Evolutionary conservation across 2,329 filamentous ascomycete species (phyloP), one percentile per base, ranked within the genome.

Genomic region (Colletotrichum musae): DNA sequence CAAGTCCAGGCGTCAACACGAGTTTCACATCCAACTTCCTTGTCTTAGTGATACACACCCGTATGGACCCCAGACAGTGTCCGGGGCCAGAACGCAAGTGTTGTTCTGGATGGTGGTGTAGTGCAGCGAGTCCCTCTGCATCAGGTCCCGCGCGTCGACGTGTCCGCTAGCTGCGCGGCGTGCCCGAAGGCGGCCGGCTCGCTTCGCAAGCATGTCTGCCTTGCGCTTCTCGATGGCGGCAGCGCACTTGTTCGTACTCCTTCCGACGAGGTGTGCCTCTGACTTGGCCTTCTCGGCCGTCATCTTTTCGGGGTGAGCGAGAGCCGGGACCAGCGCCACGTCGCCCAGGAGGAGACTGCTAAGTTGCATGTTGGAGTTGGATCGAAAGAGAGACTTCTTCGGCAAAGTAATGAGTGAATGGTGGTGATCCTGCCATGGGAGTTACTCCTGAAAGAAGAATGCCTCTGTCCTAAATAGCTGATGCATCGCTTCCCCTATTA

Each of bases 231-330:
- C 72, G 9, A 83, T 75, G 70, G 51, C 86, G 88, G 72, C 86
- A 82, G 63, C 75, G 75, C 13, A 88, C 78, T 21, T 83, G 82
- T 47, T 82, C 72, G 71, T 82, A 80, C 28, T 78, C 74, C n/a
- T 76, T 76, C 68, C 60, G 24, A 76, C 75, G 56, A 85, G 75
- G 71, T 83, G 87, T 0, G 81, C 77, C 21, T 83, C 83, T n/a
- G 85, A 84, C 75, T 86, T 84, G 24, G 84, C 80, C 75, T 88
- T 86, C 15, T 85, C 78, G 50, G 77, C 77, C 41, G 84, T 70
- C 61, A 86, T 80, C 67, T 87, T 84, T 68, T 85, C 85, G 0
- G 85, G 85, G 67, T 88, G 84, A 26, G 83, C 83, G 18, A 53
- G 26, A 12, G 26, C 57, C 28, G 57, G 57, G n/a, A 41, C 57